Evolutionary conservation across 208 protist genomes (phyloP).

Genomic region (Trypanosomatidae sp.): DNA sequence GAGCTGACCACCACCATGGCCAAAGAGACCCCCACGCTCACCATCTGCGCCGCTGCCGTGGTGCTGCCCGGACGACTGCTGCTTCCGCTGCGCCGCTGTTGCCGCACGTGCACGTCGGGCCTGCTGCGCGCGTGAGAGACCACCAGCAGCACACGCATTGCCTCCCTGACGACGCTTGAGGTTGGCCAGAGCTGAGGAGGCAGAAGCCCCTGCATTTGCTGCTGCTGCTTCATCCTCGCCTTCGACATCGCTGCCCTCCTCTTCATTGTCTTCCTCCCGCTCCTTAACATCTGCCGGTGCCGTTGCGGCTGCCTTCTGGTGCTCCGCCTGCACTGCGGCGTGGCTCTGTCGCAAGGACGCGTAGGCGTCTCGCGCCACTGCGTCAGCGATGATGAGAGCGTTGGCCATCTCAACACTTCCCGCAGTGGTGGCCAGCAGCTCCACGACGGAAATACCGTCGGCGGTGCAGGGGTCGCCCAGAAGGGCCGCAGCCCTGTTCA

Average conservation of each 20-base stretch:
- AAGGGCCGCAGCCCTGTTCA: too few relatives aligned
- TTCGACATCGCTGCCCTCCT: conserved; percentile 1
- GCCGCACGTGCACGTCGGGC: conserved; percentile 40
- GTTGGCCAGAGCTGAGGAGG: too few relatives aligned
- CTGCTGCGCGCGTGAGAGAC: conserved; percentile 47
- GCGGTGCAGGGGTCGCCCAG: conserved; percentile 16
- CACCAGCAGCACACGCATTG: too few relatives aligned
- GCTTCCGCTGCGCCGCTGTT: conserved; percentile 16
- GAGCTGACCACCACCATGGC: conserved; percentile 3
- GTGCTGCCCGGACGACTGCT: too few relatives aligned
- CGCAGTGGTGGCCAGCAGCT: background rate
- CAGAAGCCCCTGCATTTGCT: too few relatives aligned
- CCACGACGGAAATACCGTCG: conserved; percentile 4
- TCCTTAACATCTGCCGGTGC: background rate
- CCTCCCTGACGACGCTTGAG: too few relatives aligned
- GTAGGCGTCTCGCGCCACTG: background rate
- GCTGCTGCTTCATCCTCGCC: conserved; percentile 5
- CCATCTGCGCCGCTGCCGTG: too few relatives aligned
- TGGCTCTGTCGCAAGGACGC: background rate
- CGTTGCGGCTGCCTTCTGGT: too few relatives aligned
- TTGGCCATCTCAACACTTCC: conserved; percentile 2
- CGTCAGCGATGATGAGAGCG: background rate
- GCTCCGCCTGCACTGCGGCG: background rate
- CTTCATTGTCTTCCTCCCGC: background rate
- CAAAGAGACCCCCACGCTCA: background rate